These are phyloP conservation scores for Paralagenidium karlingii DNA, from an alignment of 352 stramenopile species.

Conservation along the genomic window DNA sequence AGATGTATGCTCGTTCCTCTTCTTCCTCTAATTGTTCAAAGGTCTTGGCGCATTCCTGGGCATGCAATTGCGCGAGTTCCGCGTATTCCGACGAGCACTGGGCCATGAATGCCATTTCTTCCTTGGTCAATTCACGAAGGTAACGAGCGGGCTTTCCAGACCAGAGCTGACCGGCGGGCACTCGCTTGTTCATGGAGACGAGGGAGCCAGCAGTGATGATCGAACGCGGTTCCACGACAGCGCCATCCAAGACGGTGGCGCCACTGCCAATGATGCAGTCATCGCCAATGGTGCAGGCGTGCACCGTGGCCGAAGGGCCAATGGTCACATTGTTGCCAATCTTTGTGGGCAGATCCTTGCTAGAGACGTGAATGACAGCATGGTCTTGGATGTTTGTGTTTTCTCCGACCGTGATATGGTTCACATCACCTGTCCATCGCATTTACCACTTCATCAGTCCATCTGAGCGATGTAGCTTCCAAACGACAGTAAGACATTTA, in stretches of 20 bases:
- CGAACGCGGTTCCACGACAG: conserved; percentile 76
- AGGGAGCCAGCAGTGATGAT: conserved; percentile 86
- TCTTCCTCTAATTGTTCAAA: conserved; percentile 77
- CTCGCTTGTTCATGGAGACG: conserved; percentile 73
- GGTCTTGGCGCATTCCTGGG: conserved; percentile 60
- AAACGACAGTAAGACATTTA: conserved; percentile 6
- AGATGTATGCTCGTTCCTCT: conserved; percentile 58
- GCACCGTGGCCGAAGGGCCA: conserved; percentile 76
- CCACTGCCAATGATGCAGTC: conserved; percentile 88
- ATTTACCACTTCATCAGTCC: not conserved
- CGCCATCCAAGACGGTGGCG: conserved; percentile 83
- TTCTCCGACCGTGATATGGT: conserved; percentile 88
- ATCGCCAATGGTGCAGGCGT: conserved; percentile 88
- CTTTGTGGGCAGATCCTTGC: conserved; percentile 84
- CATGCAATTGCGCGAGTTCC: conserved; percentile 65
- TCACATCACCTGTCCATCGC: conserved; percentile 57
- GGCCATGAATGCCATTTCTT: conserved; percentile 85
- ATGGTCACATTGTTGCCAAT: conserved; percentile 89
- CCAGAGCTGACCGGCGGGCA: conserved; percentile 85
- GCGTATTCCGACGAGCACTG: conserved; percentile 79
- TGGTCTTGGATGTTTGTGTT: conserved; percentile 90
- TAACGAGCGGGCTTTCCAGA: conserved; percentile 73
- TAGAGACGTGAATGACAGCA: conserved; percentile 89
- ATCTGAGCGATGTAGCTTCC: not conserved
- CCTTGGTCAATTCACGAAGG: conserved; percentile 70